Conservation (phyloP, 805 yeast genomes). For the Candida quercuum region DNA sequence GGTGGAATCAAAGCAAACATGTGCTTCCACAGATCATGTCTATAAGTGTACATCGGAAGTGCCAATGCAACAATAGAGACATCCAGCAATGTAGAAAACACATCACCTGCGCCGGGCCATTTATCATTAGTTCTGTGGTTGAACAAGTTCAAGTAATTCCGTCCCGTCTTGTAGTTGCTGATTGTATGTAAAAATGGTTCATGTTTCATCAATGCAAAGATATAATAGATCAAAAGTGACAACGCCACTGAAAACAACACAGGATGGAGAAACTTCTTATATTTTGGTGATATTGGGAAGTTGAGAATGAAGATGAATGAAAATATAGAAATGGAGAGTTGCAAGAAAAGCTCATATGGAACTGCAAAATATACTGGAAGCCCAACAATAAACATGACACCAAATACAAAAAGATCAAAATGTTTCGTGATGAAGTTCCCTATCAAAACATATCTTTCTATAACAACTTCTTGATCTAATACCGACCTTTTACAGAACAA, state of each 20-base stretch:
- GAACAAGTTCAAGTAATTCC: constrained; percentile 57
- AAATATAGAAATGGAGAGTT: constrained; percentile 53
- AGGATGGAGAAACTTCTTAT: constrained; percentile 59
- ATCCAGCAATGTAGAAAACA: constrained; percentile 66
- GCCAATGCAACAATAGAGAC: constrained; percentile 71
- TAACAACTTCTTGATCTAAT: constrained; percentile 10
- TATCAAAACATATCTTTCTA: constrained; percentile 21
- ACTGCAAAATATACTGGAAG: constrained; percentile 55
- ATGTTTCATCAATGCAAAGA: constrained; percentile 49
- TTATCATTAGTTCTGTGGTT: constrained; percentile 25
- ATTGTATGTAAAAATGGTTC: constrained; percentile 47
- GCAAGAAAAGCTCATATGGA: constrained; percentile 56
- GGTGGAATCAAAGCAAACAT: constrained; percentile 58
- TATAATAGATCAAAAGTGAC: constrained; percentile 58
- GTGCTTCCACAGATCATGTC: constrained; percentile 56
- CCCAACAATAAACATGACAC: constrained; percentile 44
- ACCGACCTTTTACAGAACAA: constrained; percentile 18
- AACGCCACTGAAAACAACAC: constrained; percentile 59
- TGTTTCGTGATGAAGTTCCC: constrained; percentile 36
- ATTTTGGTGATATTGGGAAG: constrained; percentile 36
- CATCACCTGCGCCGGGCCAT: constrained; percentile 82
- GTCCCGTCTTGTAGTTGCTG: constrained; percentile 59
- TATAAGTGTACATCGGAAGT: constrained; percentile 71
- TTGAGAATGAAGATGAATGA: constrained; percentile 46
- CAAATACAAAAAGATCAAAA: constrained; percentile 53